These are phyloP conservation scores for Pontederia paniculata DNA, from an alignment of 176 grass and related monocot species.

Conservation along the genomic window DNA sequence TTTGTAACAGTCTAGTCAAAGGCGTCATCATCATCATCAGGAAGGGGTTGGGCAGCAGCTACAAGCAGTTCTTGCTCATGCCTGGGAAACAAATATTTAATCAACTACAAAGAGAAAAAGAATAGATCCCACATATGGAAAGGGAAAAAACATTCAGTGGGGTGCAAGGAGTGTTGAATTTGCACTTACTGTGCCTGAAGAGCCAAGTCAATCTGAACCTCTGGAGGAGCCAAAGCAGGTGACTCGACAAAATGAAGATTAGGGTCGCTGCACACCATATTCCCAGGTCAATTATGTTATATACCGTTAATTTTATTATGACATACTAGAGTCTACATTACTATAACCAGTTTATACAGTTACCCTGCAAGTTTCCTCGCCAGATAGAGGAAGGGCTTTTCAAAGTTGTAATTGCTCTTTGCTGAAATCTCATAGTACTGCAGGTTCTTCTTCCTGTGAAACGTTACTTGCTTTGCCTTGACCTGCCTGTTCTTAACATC, in stretches of 20 bases:
- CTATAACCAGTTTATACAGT: neutral
- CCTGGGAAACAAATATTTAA: conserved; percentile 17
- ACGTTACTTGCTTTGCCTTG: conserved; percentile 76
- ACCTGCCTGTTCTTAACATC: conserved; percentile 86
- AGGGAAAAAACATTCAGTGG: too few species aligned
- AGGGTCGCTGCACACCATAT: conserved; percentile 28
- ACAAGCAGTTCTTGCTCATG: conserved; percentile 54
- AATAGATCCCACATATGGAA: too few species aligned
- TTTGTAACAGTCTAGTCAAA: conserved; percentile 40
- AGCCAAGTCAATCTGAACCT: conserved; percentile 64
- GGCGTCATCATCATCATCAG: conserved; percentile 70
- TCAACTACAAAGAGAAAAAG: neutral
- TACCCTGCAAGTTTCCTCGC: conserved; percentile 76
- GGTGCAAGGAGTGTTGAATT: too few species aligned
- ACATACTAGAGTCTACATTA: neutral
- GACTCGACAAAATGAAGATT: conserved; percentile 74
- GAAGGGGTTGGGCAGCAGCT: conserved; percentile 61
- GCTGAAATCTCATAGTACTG: conserved; percentile 95
- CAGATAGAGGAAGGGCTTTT: conserved; percentile 88
- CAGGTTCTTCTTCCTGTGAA: conserved; percentile 91
- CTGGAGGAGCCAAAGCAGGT: conserved; percentile 71
- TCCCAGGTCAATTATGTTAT: conserved; percentile 3
- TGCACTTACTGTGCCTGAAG: conserved; percentile 76
- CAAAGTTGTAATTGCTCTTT: conserved; percentile 95
- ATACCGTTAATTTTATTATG: neutral